Base-by-base conservation (phyloP, 2,329 filamentous ascomycete genomes). In the Fonsecaea nubica region DNA sequence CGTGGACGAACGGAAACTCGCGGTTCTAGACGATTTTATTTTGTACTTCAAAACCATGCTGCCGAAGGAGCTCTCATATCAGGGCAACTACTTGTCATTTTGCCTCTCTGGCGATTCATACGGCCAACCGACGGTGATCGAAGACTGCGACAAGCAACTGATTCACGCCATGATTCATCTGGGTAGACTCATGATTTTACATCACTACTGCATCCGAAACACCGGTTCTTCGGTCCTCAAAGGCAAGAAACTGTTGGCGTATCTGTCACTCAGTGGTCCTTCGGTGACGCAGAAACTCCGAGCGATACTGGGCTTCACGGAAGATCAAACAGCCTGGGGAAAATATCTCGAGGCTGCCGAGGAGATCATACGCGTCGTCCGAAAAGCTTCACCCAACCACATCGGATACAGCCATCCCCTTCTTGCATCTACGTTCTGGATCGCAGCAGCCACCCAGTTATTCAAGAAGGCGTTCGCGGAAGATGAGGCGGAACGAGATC, bases 371-470 rank as follows among this genome's bases (percentile, higher is more conserved):
- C 60, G 53, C 7, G 60, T 63, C 13, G n/a, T 63, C 7, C 60
- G 52, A 13, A 55, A 63, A n/a, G 36, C 52, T 2, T 55, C 52
- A 8, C 52, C 50, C 5, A 50, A 57, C 21, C 60, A 63, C 25
- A 48, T 63, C 7, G 36, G 52, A 50, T 63, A 63, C n/a, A 52
- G 50, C 48, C 50, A 63, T 63, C 60, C 60, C 7, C 53, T 56
- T n/a, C 40, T 56, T 4, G 60, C 60, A 12, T 56, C 52, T 10
- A 63, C 60, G 8, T 48, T 63, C 18, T 63, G 60, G 60, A 63
- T 63, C 18, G 52, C 25, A 9, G 60, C 60, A 12, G 60, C 60
- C 10, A 48, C 42, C 5, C 60, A 63, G 10, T 30, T 63, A 13
- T 63, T 63, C 30, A 55, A 57, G 25, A 42, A 48, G 35, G 40